phyloP scores from a whole-genome alignment of 2,329 filamentous ascomycete genomes.

The Nothophoma quercina region DNA sequence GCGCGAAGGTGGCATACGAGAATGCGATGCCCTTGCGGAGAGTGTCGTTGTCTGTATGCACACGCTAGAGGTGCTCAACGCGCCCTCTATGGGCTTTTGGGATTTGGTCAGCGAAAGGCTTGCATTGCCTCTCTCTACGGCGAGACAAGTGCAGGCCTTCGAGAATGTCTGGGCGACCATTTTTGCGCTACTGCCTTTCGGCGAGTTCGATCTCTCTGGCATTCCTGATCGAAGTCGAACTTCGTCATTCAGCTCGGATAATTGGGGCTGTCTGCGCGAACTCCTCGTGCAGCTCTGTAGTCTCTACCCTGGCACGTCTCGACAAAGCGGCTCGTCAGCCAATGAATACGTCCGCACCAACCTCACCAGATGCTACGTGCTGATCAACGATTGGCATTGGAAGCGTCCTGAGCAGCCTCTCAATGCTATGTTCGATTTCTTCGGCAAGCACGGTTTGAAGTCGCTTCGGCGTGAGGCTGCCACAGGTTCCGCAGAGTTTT shows the following conservation, averaged over 20 bases:
- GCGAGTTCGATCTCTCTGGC: slow-evolving; percentile 61
- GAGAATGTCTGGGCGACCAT: slow-evolving; percentile 54
- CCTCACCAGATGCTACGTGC: slow-evolving; percentile 60
- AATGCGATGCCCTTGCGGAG: slow-evolving; percentile 54
- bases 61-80: slow-evolving; percentile 44
- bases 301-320: slow-evolving; percentile 55
- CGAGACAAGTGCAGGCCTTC: slow-evolving; percentile 40
- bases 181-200: slow-evolving; percentile 62
- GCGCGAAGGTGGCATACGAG: slow-evolving; percentile 59
- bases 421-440: slow-evolving; percentile 66
- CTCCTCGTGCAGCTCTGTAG: slow-evolving; percentile 58
- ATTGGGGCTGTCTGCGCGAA: slow-evolving; percentile 59
- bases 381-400: slow-evolving; percentile 66
- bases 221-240: slow-evolving; percentile 53
- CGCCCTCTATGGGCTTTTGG: slow-evolving; percentile 52
- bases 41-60: slow-evolving; percentile 58
- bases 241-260: slow-evolving; percentile 52
- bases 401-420: slow-evolving; percentile 62
- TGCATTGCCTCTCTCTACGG: slow-evolving; percentile 20
- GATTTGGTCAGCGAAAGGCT: slow-evolving; percentile 51
- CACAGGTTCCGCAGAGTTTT: slow-evolving; percentile 61
- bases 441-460: slow-evolving; percentile 61
- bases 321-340: slow-evolving; percentile 51
- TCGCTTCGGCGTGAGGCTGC: slow-evolving; percentile 61
- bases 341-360: slow-evolving; percentile 63